Conservation (phyloP, 2,329 filamentous ascomycete genomes). For the Pseudocercospora fuligena region DNA sequence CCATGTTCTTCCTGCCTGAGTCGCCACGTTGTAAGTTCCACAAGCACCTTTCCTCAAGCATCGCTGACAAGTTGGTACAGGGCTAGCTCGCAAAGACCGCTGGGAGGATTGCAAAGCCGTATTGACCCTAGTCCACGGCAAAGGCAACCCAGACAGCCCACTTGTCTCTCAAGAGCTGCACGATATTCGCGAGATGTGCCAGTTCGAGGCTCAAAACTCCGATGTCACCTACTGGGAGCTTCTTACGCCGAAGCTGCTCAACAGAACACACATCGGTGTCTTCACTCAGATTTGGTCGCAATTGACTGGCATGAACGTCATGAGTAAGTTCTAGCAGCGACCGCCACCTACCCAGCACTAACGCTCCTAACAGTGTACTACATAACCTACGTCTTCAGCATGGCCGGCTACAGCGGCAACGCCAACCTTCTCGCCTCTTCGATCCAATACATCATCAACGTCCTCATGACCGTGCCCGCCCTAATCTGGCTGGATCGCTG, state of each 20-base stretch:
- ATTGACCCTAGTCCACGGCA: constrained; percentile 49
- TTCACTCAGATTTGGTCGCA: constrained; percentile 74
- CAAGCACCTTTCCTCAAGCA: not conserved
- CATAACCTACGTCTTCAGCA: constrained; percentile 68
- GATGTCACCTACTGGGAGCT: constrained; percentile 75
- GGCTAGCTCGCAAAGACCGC: constrained; percentile 51
- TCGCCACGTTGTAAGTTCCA: constrained; percentile 45
- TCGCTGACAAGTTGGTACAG: not conserved
- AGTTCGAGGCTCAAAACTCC: constrained; percentile 72
- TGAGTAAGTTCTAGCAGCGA: constrained; percentile 51
- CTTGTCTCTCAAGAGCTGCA: constrained; percentile 70
- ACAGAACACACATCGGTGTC: constrained; percentile 70
- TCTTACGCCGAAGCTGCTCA: constrained; percentile 71
- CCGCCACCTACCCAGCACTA: not conserved
- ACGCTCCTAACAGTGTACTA: constrained; percentile 17
- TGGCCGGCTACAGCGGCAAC: constrained; percentile 64
- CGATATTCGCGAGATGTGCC: constrained; percentile 71
- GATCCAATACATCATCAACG: constrained; percentile 78
- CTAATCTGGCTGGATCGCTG: constrained; percentile 75
- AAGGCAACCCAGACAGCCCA: constrained; percentile 38
- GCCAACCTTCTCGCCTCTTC: constrained; percentile 67
- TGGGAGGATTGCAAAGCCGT: constrained; percentile 52
- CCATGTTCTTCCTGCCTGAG: constrained; percentile 49
- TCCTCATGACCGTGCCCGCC: constrained; percentile 76
- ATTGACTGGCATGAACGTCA: constrained; percentile 75